Evolutionary conservation across 2,329 filamentous ascomycete genomes (phyloP).

Genomic region (Diaporthe velutina): DNA sequence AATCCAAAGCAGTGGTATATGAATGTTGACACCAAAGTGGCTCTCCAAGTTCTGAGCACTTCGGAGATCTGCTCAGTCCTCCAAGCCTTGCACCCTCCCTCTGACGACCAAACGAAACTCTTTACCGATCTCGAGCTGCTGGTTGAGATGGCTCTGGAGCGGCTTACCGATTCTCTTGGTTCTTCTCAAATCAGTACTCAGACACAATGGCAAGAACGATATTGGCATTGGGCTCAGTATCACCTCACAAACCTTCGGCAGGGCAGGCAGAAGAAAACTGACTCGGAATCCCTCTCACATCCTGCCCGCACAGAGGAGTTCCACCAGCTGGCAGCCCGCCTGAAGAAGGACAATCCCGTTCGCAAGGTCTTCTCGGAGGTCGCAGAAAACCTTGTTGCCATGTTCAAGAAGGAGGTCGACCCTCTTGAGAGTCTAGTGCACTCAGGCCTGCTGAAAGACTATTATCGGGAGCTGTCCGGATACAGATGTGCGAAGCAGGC

Average conservation of each 20-base stretch:
- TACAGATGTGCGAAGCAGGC: conserved; percentile 11
- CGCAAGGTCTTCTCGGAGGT: neutral
- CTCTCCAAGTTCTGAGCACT: neutral
- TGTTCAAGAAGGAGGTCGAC: conserved; percentile 26
- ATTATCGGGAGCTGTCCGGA: conserved; percentile 34
- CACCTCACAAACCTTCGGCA: too few species aligned
- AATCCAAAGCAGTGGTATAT: conserved; percentile 11
- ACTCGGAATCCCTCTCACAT: too few species aligned
- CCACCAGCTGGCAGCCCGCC: neutral
- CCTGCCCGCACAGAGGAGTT: neutral
- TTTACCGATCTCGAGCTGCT: neutral
- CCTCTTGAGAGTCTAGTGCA: conserved; percentile 37
- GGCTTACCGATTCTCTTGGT: neutral
- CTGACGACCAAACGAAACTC: neutral
- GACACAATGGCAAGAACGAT: too few species aligned
- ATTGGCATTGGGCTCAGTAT: too few species aligned
- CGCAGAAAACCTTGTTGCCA: neutral
- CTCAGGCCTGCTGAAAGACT: neutral
- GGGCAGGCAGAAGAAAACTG: too few species aligned
- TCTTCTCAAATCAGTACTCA: neutral
- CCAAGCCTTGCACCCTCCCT: neutral
- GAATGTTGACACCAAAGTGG: neutral
- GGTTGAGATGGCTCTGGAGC: neutral
- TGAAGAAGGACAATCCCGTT: neutral
- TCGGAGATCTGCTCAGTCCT: neutral